Evolutionary conservation across 164 flowering plant species (phyloP), one percentile per base, ranked within the genome.

Genomic region (Vitis cinerea): DNA sequence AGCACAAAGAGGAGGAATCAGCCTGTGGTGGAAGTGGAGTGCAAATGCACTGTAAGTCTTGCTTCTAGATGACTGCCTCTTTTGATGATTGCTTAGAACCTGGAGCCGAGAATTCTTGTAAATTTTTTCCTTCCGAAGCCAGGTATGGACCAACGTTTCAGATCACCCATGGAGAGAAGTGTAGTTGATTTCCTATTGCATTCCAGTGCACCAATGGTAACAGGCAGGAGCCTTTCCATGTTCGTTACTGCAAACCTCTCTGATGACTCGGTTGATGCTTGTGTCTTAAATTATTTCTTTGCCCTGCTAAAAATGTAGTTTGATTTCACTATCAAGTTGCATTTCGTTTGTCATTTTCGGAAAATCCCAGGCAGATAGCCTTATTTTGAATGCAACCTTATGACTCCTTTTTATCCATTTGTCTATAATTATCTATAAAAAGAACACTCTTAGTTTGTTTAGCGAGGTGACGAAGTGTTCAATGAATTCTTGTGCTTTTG

Each of bases 91-190:
- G 52, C 61, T 52, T 58, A 15, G 63, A 66, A 48, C 67, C 69
- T 14, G 71, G 53, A 59, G 58, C 56, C 48, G 59, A 29, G 54
- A 68, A 56, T 63, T 72, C 69, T 68, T 76, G 83, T 77, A 72
- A 65, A 77, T 77, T 74, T 71, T 74, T 71, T 62, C 30, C 57
- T 65, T 50, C 50, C 59, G 13, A 56, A 69, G 77, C 75, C 52
- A 63, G 72, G 60, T 67, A 31, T 61, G 67, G 66, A 27, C 56
- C 72, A 59, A 56, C 64, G 50, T 51, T 48, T 31, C 19, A 56
- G 61, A 44, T 47, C 66, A 17, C 14, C 68, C 48, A 10, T 19
- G 66, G 62, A 54, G 67, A 72, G 60, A 61, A 54, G 59, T 68
- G 72, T 64, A 62, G 59, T 50, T 57, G 50, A 63, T 66, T 67